A percentile compares a stretch with the other conserved stretches of the same genome.
Evolutionary conservation across 176 grass and related monocot genomes (phyloP).

Genomic region (Juncus inflexus): DNA sequence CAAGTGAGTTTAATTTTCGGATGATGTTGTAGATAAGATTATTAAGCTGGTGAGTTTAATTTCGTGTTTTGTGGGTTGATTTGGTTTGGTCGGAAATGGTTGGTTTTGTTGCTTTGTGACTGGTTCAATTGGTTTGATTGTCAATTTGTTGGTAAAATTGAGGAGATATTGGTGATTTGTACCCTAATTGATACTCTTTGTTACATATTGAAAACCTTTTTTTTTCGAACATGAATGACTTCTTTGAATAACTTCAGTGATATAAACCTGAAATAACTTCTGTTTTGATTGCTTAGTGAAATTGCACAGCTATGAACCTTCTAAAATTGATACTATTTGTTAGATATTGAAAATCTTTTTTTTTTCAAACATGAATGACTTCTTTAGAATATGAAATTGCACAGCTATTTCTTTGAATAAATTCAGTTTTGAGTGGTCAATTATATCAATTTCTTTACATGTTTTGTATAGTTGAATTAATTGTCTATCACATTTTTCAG

Average conservation of each 20-base stretch:
- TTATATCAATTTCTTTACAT: conserved; percentile 1
- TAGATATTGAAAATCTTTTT: not conserved
- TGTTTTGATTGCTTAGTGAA: conserved; percentile 2
- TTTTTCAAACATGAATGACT: not conserved
- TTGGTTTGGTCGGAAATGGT: not conserved
- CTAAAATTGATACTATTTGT: not conserved
- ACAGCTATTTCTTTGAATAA: not conserved
- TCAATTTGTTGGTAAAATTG: not conserved
- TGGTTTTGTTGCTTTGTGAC: too few species aligned
- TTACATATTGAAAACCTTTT: not conserved
- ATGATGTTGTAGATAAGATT: too few species aligned
- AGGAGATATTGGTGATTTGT: not conserved
- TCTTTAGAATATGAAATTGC: not conserved
- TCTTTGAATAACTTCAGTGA: conserved; percentile 41
- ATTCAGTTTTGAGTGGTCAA: not conserved
- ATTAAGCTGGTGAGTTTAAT: too few species aligned
- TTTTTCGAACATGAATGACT: not conserved
- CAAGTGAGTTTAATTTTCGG: too few species aligned
- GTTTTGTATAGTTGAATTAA: conserved; percentile 18
- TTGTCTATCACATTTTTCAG: conserved; percentile 36
- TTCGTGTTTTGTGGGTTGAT: not conserved
- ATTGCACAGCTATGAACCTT: not conserved
- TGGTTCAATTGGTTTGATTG: not conserved
- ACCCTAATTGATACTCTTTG: conserved; percentile 1
- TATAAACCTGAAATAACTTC: conserved; percentile 47